phyloP scores from a whole-genome alignment of 192 early-diverging fungal species.

The Gamsiella multidivaricata region DNA sequence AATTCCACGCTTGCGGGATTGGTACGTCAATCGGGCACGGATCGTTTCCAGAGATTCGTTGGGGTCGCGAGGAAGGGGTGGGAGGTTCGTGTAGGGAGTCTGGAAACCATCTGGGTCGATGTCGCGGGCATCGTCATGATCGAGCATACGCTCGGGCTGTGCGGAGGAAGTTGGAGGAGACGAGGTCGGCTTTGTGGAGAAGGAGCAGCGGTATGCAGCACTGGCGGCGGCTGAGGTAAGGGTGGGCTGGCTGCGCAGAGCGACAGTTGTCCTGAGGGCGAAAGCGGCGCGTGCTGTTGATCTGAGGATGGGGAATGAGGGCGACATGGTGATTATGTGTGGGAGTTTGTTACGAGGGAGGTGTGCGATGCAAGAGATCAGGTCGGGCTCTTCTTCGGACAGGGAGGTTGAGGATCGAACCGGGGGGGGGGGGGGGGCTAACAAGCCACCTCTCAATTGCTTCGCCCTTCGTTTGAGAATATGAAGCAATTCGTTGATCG shows the following conservation, averaged over 20 bases:
- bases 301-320: constrained; percentile 6
- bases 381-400: neutral
- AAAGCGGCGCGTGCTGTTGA: neutral
- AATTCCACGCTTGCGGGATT: constrained; percentile 93
- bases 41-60: constrained; percentile 78
- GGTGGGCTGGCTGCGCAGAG: too few relatives aligned
- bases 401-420: neutral
- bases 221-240: too few relatives aligned
- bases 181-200: constrained; percentile 17
- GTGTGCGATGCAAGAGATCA: neutral
- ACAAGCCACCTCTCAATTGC: too few relatives aligned
- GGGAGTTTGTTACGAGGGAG: neutral
- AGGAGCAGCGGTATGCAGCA: constrained; percentile 12
- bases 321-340: too few relatives aligned
- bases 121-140: constrained; percentile 46
- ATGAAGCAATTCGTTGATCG: too few relatives aligned
- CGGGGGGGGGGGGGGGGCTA: too few relatives aligned
- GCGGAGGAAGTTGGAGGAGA: neutral
- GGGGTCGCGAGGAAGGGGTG: constrained; percentile 66
- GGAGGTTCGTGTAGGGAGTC: constrained; percentile 54
- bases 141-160: constrained; percentile 9
- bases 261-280: neutral
- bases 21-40: constrained; percentile 85
- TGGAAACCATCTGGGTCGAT: constrained; percentile 49
- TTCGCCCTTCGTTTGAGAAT: too few relatives aligned